Conservation (phyloP, 1,139 yeast genomes). For the Hyphopichia pseudoburtonii region DNA sequence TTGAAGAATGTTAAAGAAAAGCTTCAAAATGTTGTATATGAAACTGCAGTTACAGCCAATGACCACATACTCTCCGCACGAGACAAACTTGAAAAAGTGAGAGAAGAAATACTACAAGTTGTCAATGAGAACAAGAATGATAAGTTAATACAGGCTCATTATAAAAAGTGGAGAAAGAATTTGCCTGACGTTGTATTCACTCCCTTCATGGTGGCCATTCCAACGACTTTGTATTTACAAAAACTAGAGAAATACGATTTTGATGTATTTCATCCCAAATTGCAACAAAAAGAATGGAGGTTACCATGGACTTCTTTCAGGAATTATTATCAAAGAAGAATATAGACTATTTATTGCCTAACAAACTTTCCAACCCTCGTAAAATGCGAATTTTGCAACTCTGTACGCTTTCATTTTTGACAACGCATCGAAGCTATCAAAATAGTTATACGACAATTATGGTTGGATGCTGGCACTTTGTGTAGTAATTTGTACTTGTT, state of each 20-base stretch:
- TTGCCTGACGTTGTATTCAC: slow-evolving; percentile 68
- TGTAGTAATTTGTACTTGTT: no score
- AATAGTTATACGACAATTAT: no score
- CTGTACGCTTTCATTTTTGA: no score
- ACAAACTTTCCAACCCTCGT: background rate
- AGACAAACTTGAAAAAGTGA: slow-evolving; percentile 43
- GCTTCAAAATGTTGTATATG: slow-evolving; percentile 63
- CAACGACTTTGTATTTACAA: slow-evolving; percentile 61
- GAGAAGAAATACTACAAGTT: slow-evolving; percentile 29
- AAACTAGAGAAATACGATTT: slow-evolving; percentile 64
- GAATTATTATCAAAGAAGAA: slow-evolving; percentile 45
- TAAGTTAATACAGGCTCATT: slow-evolving; percentile 28
- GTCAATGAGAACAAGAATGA: slow-evolving; percentile 26
- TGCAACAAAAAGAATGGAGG: slow-evolving; percentile 66
- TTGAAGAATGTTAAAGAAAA: slow-evolving; percentile 31
- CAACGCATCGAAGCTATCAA: no score
- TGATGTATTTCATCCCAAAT: slow-evolving; percentile 52
- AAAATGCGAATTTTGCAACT: background rate
- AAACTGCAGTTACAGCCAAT: slow-evolving; percentile 73
- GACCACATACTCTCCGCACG: slow-evolving; percentile 77
- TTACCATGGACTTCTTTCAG: slow-evolving; percentile 67
- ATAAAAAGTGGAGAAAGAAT: slow-evolving; percentile 41
- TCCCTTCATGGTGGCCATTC: slow-evolving; percentile 68
- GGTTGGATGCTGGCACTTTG: no score
- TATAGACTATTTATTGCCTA: no score